These are phyloP conservation scores for Candida mesenterica DNA, from an alignment of 1,139 yeast genomes.

Conservation along the genomic window DNA sequence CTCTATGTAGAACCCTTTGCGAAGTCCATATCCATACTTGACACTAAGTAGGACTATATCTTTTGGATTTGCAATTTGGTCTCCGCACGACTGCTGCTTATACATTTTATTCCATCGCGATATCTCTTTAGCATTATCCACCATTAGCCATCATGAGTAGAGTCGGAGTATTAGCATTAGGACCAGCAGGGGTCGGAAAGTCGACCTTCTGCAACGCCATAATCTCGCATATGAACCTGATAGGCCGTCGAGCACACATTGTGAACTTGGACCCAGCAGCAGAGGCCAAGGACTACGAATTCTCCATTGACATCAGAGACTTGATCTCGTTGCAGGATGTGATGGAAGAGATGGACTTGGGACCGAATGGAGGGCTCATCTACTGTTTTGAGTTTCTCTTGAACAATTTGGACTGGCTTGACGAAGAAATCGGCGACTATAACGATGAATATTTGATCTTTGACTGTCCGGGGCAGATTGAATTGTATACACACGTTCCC, in stretches of 20 bases:
- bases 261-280: slow-evolving; percentile 98
- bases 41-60: no score
- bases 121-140: no score
- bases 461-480: slow-evolving; percentile 99
- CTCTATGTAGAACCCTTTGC: no score
- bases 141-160: slow-evolving; percentile 63
- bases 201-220: slow-evolving; percentile 88
- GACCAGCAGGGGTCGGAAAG: slow-evolving; percentile 98
- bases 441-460: slow-evolving; percentile 91
- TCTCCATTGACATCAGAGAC: slow-evolving; percentile 90
- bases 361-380: slow-evolving; percentile 93
- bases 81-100: no score
- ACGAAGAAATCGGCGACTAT: slow-evolving; percentile 89
- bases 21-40: no score
- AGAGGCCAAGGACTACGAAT: slow-evolving; percentile 86
- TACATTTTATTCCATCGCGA: no score
- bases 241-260: slow-evolving; percentile 91
- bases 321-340: slow-evolving; percentile 89
- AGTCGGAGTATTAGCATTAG: slow-evolving; percentile 92
- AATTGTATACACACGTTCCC: slow-evolving; percentile 91
- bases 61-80: no score
- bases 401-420: slow-evolving; percentile 92
- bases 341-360: slow-evolving; percentile 92
- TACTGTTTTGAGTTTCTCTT: slow-evolving; percentile 90
- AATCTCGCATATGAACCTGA: slow-evolving; percentile 81